Percentiles rank a stretch among this genome's conserved stretches.
Evolutionary conservation across 164 flowering plant genomes (phyloP).

Genomic region (Malania oleifera): DNA sequence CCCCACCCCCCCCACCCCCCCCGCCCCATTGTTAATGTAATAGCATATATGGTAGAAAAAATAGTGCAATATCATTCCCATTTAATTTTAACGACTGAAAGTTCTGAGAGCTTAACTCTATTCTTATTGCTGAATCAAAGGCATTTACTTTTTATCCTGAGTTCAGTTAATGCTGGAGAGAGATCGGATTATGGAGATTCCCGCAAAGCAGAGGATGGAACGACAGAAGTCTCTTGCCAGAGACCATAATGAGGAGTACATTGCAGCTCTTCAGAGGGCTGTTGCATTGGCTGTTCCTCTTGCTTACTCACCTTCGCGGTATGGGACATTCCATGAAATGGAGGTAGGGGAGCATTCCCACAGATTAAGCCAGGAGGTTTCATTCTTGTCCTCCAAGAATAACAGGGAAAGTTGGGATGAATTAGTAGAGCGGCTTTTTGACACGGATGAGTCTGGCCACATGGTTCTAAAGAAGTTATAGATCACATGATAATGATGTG

Average conservation of each 20-base stretch:
- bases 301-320: constrained; percentile 59
- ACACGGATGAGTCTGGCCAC: constrained; percentile 63
- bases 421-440: constrained; percentile 59
- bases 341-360: constrained; percentile 31
- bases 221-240: constrained; percentile 50
- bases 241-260: constrained; percentile 71
- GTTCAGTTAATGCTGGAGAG: constrained; percentile 67
- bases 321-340: constrained; percentile 63
- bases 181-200: constrained; percentile 63
- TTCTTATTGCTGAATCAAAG: neutral
- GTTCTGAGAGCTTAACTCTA: neutral
- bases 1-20: too few relatives aligned
- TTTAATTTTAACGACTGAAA: neutral
- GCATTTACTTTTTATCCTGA: neutral
- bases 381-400: constrained; percentile 33
- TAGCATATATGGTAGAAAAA: too few relatives aligned
- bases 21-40: too few relatives aligned
- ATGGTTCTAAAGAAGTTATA: constrained; percentile 45
- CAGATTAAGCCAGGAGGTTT: constrained; percentile 25
- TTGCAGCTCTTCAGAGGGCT: constrained; percentile 80
- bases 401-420: constrained; percentile 65
- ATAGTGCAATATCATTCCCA: neutral
- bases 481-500: constrained; percentile 2
- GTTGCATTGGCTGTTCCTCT: constrained; percentile 59
- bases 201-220: constrained; percentile 72